Evolutionary conservation across 306 rosid genomes (phyloP).

Genomic region (Ormosia emarginata): DNA sequence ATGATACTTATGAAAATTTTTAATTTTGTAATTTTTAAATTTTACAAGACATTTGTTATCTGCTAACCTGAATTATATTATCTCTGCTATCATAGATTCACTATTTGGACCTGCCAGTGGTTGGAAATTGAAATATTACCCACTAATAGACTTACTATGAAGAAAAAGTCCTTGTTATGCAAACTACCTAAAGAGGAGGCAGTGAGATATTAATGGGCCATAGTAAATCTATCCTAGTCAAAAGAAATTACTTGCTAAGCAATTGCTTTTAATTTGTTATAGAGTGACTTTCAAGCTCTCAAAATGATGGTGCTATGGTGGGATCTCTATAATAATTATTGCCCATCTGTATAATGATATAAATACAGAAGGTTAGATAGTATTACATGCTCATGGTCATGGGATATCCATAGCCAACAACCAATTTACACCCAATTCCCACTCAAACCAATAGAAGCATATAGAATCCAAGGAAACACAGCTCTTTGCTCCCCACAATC

Average conservation of each 20-base stretch:
- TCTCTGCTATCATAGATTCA: background rate
- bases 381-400: constrained; percentile 16
- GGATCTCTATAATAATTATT: constrained; percentile 43
- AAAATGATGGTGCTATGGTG: constrained; percentile 36
- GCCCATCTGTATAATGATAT: constrained; percentile 23
- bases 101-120: constrained; percentile 34
- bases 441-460: constrained; percentile 43
- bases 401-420: constrained; percentile 45
- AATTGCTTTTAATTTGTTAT: constrained; percentile 42
- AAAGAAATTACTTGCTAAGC: constrained; percentile 45
- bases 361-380: constrained; percentile 6
- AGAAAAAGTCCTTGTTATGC: constrained; percentile 26
- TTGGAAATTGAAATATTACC: constrained; percentile 43
- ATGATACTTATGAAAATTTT: background rate
- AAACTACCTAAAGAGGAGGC: constrained; percentile 50
- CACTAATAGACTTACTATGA: constrained; percentile 25
- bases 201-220: constrained; percentile 77
- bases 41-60: constrained; percentile 1
- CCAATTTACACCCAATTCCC: constrained; percentile 49
- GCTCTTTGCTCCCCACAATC: constrained; percentile 62
- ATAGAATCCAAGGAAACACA: constrained; percentile 77
- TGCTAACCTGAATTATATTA: background rate
- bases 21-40: background rate
- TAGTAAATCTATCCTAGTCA: constrained; percentile 53
- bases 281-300: constrained; percentile 57